Base-by-base conservation (phyloP, 352 stramenopile species). In the Thalassiosira exigua region DNA sequence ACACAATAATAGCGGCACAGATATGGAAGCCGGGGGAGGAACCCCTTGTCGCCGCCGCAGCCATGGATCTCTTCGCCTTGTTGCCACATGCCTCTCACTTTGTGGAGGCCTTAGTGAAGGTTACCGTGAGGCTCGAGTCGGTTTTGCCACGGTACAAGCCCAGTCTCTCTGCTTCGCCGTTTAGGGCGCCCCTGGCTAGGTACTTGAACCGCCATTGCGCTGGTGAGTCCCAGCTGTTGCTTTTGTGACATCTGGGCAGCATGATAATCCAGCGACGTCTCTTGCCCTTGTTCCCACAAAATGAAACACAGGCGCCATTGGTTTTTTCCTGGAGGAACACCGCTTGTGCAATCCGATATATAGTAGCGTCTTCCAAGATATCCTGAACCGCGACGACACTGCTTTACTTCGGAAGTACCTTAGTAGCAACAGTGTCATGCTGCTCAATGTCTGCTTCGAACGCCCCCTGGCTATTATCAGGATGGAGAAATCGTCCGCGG, bases 41-140 rank as follows among this genome's bases (percentile, higher is more conserved):
- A 67, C 96, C 96, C 1, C 91, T 96, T 14, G 95, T 99, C 17
- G 96, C 96, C 22, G 96, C 96, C 21, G 94, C 95, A 42, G 97
- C 99, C 42, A 94, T 99, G 48, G 94, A 97, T 75, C 89, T 99
- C 3, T 99, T 99, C 84, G 88, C 97, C 39, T 88, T 98, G 56
- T 88, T 99, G 21, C 96, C 97, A 19, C 92, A 96, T 22, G 96
- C 97, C n/a, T 88, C 87, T 9, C 93, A 95, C 2, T 99, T 99
- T 81, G 88, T 99, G 33, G 96, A 99, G 68, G 91, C 93, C 17
- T 88, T 99, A 22, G 96, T 98, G 42, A 96, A 96, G 66, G 96
- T 93, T 57, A 97, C 97, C 4, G 93, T 98, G 11, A 94, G 98
- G 64, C 85, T 99, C 4, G 96, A 99, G 70, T 84, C 92, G 19